These are phyloP conservation scores for Cercospora zeae-maydis DNA, from an alignment of 2,329 filamentous ascomycete genomes.

Conservation along the genomic window DNA sequence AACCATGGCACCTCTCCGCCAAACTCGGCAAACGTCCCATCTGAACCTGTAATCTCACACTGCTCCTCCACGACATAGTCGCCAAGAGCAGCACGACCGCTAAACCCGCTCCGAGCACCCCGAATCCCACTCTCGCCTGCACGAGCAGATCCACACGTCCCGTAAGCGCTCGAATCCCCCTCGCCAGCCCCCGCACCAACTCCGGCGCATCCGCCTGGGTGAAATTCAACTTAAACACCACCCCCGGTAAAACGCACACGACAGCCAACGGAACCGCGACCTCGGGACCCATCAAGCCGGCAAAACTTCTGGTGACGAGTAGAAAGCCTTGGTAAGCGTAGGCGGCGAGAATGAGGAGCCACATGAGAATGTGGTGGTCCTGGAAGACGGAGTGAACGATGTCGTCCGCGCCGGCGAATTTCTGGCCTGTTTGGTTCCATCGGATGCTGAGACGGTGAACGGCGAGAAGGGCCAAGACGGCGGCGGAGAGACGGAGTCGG, in stretches of 20 bases:
- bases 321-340: conserved; percentile 60
- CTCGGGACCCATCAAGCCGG: conserved; percentile 30
- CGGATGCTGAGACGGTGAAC: conserved; percentile 65
- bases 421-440: conserved; percentile 98
- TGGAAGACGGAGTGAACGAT: conserved; percentile 71
- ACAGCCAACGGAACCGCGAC: conserved; percentile 37
- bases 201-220: conserved; percentile 86
- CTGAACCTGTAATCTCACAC: conserved; percentile 4
- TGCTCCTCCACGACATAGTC: conserved; percentile 18
- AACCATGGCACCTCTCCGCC: conserved; percentile 53
- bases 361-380: conserved; percentile 64
- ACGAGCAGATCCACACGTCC: conserved; percentile 33
- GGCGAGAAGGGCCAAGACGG: conserved; percentile 47
- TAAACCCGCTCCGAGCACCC: conserved; percentile 33
- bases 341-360: conserved; percentile 65
- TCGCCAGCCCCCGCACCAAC: conserved; percentile 48
- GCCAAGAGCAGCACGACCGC: conserved; percentile 32
- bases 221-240: conserved; percentile 87
- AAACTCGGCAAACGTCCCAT: conserved; percentile 26
- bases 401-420: conserved; percentile 86
- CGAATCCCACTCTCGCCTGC: conserved; percentile 40
- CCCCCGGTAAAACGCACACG: conserved; percentile 53
- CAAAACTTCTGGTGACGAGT: conserved; percentile 38
- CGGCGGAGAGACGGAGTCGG: conserved; percentile 12
- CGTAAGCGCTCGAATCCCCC: conserved; percentile 29